A percentile compares a stretch with the other conserved stretches of the same genome.
phyloP scores from a whole-genome alignment of 805 yeast species.

The Lachancea sp. region DNA sequence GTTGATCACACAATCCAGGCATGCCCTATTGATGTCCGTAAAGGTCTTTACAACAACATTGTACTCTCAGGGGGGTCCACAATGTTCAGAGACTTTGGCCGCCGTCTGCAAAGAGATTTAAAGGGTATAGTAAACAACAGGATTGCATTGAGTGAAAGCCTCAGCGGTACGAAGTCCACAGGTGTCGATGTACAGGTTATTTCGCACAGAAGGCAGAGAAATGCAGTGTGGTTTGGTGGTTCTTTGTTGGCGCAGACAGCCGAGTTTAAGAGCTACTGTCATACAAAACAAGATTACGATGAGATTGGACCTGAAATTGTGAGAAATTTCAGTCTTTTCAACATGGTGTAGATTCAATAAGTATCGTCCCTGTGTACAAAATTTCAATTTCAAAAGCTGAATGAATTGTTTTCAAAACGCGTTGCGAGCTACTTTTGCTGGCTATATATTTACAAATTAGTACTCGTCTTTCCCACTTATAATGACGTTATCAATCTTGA shows the following conservation, averaged over 20 bases:
- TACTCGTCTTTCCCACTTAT: slow-evolving; percentile 79
- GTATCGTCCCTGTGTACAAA: slow-evolving; percentile 8
- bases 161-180: slow-evolving; percentile 68
- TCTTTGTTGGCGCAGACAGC: slow-evolving; percentile 93
- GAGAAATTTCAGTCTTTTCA: slow-evolving; percentile 90
- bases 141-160: slow-evolving; percentile 70
- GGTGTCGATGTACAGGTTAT: slow-evolving; percentile 98
- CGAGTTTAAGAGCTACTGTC: slow-evolving; percentile 92
- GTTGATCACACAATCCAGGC: slow-evolving; percentile 94
- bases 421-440: background rate
- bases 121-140: slow-evolving; percentile 83
- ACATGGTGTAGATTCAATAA: slow-evolving; percentile 54
- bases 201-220: slow-evolving; percentile 93
- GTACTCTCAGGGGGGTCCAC: slow-evolving; percentile 97
- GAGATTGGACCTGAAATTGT: slow-evolving; percentile 98
- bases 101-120: slow-evolving; percentile 93
- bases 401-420: background rate
- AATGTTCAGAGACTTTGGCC: slow-evolving; percentile 97
- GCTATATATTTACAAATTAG: slow-evolving; percentile 20
- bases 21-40: slow-evolving; percentile 96
- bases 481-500: slow-evolving; percentile 94
- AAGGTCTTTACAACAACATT: slow-evolving; percentile 90
- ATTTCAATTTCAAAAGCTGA: background rate
- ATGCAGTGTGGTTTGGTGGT: slow-evolving; percentile 99
- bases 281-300: slow-evolving; percentile 94